Evolutionary conservation across 1,284 basidiomycete genomes (phyloP), one percentile per base, ranked within the genome.

Genomic region (Pseudozyma sp.): DNA sequence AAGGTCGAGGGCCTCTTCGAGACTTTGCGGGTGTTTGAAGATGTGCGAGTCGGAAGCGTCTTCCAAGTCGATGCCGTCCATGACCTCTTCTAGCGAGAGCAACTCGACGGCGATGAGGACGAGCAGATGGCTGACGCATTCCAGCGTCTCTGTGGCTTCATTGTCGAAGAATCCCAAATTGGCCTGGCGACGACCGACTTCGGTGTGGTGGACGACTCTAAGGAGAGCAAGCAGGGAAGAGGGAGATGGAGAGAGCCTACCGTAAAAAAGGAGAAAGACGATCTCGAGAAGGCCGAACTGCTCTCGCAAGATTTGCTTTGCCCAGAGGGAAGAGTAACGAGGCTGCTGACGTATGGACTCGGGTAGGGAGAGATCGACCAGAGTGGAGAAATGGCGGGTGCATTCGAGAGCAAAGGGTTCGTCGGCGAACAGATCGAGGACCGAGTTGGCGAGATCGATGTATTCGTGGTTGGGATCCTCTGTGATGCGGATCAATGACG

Each of bases 251-350:
- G 90, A 85, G 7, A 90, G 88, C 64, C 90, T 90, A n/a, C 88
- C 89, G 89, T 91, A 94, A 88, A 93, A 90, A 3, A 90, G 88
- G 88, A 92, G 92, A 82, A 94, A 95, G 34, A 94, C 87, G 37
- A 93, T 88, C 78, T 95, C 94, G 47, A 94, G 86, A 24, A 94
- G 83, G 8, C 90, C 89, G 33, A 94, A 86, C 80, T 94, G 93
- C 81, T 94, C 92, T 78, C 88, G 89, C 17, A 89, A 82, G 75
- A 90, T 90, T 80, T 93, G 92, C 82, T 92, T 93, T 17, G 90
- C 91, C 90, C 92, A 93, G 40, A 87, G 86, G 4, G 90, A 87
- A 2, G 91, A 90, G 30, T 88, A 87, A 59, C 87, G 87, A 1
- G 91, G 89, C 54, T 92, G 88, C 10, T 86, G 84, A 14, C 85